Conservation (phyloP, 768 basidiomycete species). For the Tephrocybe sp. region DNA sequence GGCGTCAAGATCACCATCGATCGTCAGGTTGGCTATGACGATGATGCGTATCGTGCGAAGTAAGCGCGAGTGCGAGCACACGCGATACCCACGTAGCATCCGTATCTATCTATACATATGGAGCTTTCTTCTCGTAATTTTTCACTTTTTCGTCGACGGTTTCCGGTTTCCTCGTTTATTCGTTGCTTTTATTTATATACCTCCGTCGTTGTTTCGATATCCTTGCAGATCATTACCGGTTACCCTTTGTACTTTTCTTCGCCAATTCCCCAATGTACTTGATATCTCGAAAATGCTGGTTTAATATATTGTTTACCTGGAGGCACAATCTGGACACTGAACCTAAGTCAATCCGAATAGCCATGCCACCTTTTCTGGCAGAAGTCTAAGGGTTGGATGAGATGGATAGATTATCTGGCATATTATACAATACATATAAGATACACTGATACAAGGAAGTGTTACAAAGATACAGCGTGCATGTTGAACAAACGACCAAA, state of each 20-base stretch:
- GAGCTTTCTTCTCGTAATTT: neutral
- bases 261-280: neutral
- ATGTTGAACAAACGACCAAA: no score
- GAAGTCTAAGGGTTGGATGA: no score
- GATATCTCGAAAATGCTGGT: neutral
- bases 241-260: no score
- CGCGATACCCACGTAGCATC: neutral
- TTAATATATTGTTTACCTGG: neutral
- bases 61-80: neutral
- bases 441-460: no score
- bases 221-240: no score
- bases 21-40: slow-evolving; percentile 51
- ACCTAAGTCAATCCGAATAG: no score
- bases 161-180: neutral
- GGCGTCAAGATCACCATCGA: slow-evolving; percentile 64
- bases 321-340: neutral
- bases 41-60: slow-evolving; percentile 18
- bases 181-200: neutral
- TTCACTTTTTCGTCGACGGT: no score
- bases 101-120: neutral
- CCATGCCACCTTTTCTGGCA: no score
- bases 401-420: no score
- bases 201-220: neutral
- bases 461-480: no score
- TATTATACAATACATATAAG: no score